phyloP scores from a whole-genome alignment of 176 grass and related monocot genomes.

The Avena eriantha region DNA sequence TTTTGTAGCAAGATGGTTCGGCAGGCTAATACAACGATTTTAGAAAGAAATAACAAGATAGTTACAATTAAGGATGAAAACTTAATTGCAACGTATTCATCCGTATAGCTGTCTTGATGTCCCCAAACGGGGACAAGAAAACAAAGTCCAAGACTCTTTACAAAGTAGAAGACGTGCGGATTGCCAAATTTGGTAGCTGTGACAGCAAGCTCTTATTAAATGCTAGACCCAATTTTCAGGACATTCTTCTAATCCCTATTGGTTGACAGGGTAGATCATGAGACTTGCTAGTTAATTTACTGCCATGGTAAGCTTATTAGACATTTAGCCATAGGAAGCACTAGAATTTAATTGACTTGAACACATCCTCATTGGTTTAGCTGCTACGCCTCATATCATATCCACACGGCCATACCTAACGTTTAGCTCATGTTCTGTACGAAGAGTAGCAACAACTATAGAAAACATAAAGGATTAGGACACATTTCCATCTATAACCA shows the following conservation, averaged over 20 bases:
- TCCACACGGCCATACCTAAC: background rate
- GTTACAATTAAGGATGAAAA: background rate
- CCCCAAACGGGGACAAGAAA: constrained; percentile 8
- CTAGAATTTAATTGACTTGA: constrained; percentile 3
- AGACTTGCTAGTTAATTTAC: background rate
- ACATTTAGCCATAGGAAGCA: background rate
- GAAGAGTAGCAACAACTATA: background rate
- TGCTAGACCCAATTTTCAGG: background rate
- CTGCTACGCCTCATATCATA: constrained; percentile 27
- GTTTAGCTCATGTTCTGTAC: constrained; percentile 27
- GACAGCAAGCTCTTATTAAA: constrained; percentile 4
- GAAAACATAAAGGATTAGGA: constrained; percentile 11
- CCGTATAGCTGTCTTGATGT: constrained; percentile 13
- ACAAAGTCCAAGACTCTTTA: background rate
- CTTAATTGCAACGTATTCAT: background rate
- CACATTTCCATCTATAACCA: constrained; percentile 15
- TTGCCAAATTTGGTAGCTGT: background rate
- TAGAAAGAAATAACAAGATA: background rate
- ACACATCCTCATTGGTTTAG: background rate
- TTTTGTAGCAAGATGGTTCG: constrained; percentile 23
- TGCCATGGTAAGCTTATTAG: background rate
- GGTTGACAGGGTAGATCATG: background rate
- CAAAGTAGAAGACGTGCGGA: background rate
- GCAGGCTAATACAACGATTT: background rate
- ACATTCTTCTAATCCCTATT: constrained; percentile 16